Evolutionary conservation across 2,329 filamentous ascomycete genomes (phyloP).

Genomic region (Stagonosporopsis chrysanthemi): DNA sequence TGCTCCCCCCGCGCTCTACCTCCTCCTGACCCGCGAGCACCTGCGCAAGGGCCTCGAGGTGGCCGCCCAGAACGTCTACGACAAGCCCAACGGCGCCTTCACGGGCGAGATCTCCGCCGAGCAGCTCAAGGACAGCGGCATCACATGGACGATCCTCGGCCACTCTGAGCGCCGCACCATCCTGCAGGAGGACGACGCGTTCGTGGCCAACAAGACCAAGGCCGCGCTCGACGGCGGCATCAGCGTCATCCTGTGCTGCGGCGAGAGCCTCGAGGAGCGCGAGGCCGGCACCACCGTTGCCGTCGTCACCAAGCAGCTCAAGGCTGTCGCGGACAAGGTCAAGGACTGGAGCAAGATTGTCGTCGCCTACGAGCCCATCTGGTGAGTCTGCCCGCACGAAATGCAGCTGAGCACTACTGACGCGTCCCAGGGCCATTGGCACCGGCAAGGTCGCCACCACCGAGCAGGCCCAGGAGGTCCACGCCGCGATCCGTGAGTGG

Average conservation of each 20-base stretch:
- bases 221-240: constrained; percentile 85
- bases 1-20: constrained; percentile 88
- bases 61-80: constrained; percentile 94
- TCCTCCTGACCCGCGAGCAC: constrained; percentile 82
- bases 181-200: constrained; percentile 80
- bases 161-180: constrained; percentile 95
- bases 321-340: constrained; percentile 79
- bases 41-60: constrained; percentile 81
- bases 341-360: constrained; percentile 94
- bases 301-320: constrained; percentile 84
- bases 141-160: constrained; percentile 90
- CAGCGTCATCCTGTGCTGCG: constrained; percentile 94
- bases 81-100: constrained; percentile 96
- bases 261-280: constrained; percentile 92
- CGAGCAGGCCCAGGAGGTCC: constrained; percentile 54
- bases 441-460: constrained; percentile 69
- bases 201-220: constrained; percentile 94
- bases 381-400: constrained; percentile 61
- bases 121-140: constrained; percentile 87
- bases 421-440: constrained; percentile 68
- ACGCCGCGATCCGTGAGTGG: constrained; percentile 87
- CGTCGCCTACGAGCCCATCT: constrained; percentile 98
- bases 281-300: constrained; percentile 85
- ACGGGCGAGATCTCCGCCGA: constrained; percentile 94
- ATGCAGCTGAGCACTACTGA: constrained; percentile 19